Evolutionary conservation across 345 rosid species (phyloP).

Genomic region (Hibiscus tridactylites): DNA sequence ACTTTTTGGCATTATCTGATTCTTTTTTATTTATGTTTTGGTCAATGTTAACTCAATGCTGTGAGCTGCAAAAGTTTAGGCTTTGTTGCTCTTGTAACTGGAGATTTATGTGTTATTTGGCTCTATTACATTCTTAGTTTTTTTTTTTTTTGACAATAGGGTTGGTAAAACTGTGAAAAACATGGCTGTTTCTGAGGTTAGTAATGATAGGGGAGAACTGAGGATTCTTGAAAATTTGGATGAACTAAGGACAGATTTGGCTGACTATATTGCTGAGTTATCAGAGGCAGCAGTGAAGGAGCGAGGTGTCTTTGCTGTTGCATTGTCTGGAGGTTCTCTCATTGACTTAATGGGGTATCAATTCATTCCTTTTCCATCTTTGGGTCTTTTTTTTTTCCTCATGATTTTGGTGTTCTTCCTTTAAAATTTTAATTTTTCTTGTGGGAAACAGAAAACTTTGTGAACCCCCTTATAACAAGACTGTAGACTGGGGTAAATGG

Average conservation of each 20-base stretch:
- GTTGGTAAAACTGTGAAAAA: constrained; percentile 22
- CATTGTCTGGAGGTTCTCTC: constrained; percentile 82
- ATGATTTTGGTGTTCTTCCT: constrained; percentile 17
- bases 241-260: constrained; percentile 72
- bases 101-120: too few species aligned
- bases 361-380: constrained; percentile 12
- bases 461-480: constrained; percentile 75
- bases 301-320: constrained; percentile 70
- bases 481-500: constrained; percentile 86
- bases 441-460: constrained; percentile 57
- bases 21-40: not conserved
- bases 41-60: not conserved
- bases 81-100: not conserved
- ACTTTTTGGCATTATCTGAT: constrained; percentile 7
- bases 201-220: constrained; percentile 52
- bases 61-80: not conserved
- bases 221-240: constrained; percentile 66
- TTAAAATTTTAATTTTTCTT: not conserved
- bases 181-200: constrained; percentile 63
- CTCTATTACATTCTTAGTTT: not conserved
- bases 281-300: constrained; percentile 82
- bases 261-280: constrained; percentile 69
- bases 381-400: not conserved
- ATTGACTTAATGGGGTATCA: constrained; percentile 60
- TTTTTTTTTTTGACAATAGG: constrained; percentile 6